phyloP scores from a whole-genome alignment of 352 stramenopile species.

The Globisporangium uncinulatum region DNA sequence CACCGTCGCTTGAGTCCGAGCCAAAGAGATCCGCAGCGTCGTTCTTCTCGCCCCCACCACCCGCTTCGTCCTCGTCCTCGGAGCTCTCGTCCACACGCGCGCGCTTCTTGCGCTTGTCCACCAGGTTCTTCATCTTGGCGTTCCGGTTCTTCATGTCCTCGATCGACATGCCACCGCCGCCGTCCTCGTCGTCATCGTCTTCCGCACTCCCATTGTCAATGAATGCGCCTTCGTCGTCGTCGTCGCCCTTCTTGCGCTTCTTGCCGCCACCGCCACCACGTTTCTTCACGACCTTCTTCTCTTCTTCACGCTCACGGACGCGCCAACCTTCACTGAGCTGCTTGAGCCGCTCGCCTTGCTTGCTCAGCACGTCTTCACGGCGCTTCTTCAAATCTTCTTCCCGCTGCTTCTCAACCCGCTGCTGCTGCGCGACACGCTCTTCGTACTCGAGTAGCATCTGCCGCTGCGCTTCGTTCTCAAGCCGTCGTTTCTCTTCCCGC shows the following conservation, averaged over 20 bases:
- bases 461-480: slow-evolving; percentile 78
- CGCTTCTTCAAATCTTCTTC: slow-evolving; percentile 61
- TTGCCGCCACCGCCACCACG: slow-evolving; percentile 33
- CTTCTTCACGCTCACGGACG: slow-evolving; percentile 74
- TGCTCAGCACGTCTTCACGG: slow-evolving; percentile 63
- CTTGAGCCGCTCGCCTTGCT: slow-evolving; percentile 80
- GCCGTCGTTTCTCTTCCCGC: slow-evolving; percentile 75
- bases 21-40: slow-evolving; percentile 65
- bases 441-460: slow-evolving; percentile 81
- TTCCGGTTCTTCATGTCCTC: slow-evolving; percentile 90
- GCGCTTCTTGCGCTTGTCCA: slow-evolving; percentile 82
- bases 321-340: slow-evolving; percentile 80
- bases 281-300: slow-evolving; percentile 77
- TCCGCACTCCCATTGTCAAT: slow-evolving; percentile 20
- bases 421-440: slow-evolving; percentile 62
- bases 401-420: slow-evolving; percentile 36
- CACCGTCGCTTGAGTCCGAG: slow-evolving; percentile 78
- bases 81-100: slow-evolving; percentile 38
- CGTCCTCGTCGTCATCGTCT: slow-evolving; percentile 45
- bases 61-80: slow-evolving; percentile 53
- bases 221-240: slow-evolving; percentile 28
- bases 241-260: slow-evolving; percentile 65
- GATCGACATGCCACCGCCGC: slow-evolving; percentile 67
- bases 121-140: slow-evolving; percentile 78
- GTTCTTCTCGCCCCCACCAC: slow-evolving; percentile 12